These are phyloP conservation scores for Mycena kentingensis DNA, from an alignment of 768 basidiomycete genomes.

Conservation along the genomic window DNA sequence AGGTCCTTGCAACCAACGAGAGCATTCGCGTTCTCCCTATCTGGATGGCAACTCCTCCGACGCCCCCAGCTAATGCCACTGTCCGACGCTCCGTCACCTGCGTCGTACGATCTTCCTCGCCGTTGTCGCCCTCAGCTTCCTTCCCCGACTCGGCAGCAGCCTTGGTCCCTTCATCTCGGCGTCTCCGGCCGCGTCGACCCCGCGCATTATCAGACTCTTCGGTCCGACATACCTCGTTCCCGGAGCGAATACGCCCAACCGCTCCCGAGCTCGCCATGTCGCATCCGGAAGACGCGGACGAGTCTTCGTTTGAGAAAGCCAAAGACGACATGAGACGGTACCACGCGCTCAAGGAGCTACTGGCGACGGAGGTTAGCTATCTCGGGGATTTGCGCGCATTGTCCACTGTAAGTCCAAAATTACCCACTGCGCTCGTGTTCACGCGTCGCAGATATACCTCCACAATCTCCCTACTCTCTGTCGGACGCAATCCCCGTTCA, in stretches of 20 bases:
- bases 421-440: background rate
- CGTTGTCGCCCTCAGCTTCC: conserved; percentile 46
- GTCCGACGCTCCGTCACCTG: conserved; percentile 40
- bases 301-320: conserved; percentile 31
- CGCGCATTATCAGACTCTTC: conserved; percentile 16
- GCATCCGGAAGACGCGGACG: conserved; percentile 9
- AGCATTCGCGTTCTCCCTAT: conserved; percentile 42
- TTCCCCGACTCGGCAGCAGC: conserved; percentile 38
- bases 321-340: conserved; percentile 56
- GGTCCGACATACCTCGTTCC: background rate
- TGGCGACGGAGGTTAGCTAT: conserved; percentile 84
- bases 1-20: conserved; percentile 1
- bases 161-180: background rate
- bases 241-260: conserved; percentile 23
- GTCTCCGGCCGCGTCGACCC: conserved; percentile 11
- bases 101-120: conserved; percentile 32
- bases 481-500: conserved; percentile 45
- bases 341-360: conserved; percentile 82
- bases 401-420: conserved; percentile 57
- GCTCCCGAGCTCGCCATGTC: conserved; percentile 2
- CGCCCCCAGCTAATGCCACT: conserved; percentile 47
- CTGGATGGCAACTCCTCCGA: conserved; percentile 62
- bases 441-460: conserved; percentile 59
- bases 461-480: conserved; percentile 54
- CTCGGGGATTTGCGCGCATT: conserved; percentile 75